Base-by-base conservation (phyloP, 371 early-diverging fungal genomes). In the Encephalitozoon cuniculi region DNA sequence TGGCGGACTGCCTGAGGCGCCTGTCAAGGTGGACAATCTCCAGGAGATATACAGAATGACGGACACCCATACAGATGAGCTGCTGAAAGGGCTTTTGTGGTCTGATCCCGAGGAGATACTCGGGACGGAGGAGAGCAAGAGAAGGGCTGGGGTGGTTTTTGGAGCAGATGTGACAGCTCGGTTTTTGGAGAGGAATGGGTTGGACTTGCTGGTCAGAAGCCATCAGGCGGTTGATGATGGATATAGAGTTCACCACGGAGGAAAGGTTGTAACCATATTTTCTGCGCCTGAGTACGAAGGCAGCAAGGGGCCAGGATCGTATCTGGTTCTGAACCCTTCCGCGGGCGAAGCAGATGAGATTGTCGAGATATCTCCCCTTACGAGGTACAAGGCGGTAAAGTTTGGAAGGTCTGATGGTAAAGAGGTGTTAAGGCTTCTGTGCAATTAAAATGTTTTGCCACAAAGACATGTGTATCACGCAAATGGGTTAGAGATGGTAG, bases 1-100 rank as follows among this genome's bases (percentile, higher is more conserved):
- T 79, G 98, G 98, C 66, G 98, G 98, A 12, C 84, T 97, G 74
- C 93, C 92, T 82, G 90, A 39, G 18, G 69, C n/a, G 51, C 70
- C 28, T 28, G 7, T 77, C 11, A 53, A 44, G 7, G 44, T 85
- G n/a, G 66, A 78, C 32, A 76, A 81, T 28, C 52, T 85, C 37
- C 68, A 80, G 41, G 46, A 76, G 25, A 68, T 74, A 3, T 70
- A 82, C 34, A 77, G 85, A 46, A 81, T 81, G 68, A 49, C 74
- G 39, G 64, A 75, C 1, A 32, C 77, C 8, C 51, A 66, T 6
- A 40, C 67, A 4, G 46, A 78, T 7, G 75, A 66, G 32, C 59
- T 73, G 6, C 46, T 80, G 25, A 72, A 55, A 30, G 85, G 83
- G 63, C 53, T 85, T 39, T 43, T 85, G 6, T 85, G 85, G 84